phyloP scores from a whole-genome alignment of 78 protist species.

The Reticulomyxa filosa region DNA sequence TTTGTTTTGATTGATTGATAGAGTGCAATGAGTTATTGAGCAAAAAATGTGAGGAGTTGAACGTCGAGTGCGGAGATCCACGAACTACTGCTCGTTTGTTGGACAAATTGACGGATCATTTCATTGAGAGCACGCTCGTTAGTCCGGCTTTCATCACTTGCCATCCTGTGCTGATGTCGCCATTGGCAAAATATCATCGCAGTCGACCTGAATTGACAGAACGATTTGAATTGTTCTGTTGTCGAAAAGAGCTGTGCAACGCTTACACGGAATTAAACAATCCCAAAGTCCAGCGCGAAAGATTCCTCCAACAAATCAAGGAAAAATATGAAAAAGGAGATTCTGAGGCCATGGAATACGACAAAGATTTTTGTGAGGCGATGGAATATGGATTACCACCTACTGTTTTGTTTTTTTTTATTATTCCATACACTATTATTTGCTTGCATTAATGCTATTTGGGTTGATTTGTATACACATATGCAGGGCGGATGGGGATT shows the following conservation, averaged over 20 bases:
- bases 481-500: slow-evolving; percentile 64
- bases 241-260: slow-evolving; percentile 74
- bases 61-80: slow-evolving; percentile 71
- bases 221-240: slow-evolving; percentile 93
- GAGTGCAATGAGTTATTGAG: background rate
- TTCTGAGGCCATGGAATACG: slow-evolving; percentile 42
- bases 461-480: background rate
- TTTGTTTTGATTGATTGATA: background rate
- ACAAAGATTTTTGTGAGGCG: slow-evolving; percentile 74
- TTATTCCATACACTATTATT: background rate
- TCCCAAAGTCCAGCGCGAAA: slow-evolving; percentile 89
- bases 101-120: slow-evolving; percentile 61
- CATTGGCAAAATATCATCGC: slow-evolving; percentile 88
- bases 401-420: slow-evolving; percentile 91
- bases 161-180: slow-evolving; percentile 94
- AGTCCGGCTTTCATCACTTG: slow-evolving; percentile 94
- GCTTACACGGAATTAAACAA: slow-evolving; percentile 99
- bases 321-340: slow-evolving; percentile 21
- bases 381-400: slow-evolving; percentile 98
- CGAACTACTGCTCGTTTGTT: slow-evolving; percentile 82
- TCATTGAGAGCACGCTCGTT: slow-evolving; percentile 29
- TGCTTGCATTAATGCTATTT: background rate
- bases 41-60: background rate
- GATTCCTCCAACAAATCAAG: slow-evolving; percentile 81
- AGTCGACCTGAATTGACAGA: slow-evolving; percentile 64